phyloP scores from a whole-genome alignment of 1,284 basidiomycete genomes.

The Cryptococcus sp. region DNA sequence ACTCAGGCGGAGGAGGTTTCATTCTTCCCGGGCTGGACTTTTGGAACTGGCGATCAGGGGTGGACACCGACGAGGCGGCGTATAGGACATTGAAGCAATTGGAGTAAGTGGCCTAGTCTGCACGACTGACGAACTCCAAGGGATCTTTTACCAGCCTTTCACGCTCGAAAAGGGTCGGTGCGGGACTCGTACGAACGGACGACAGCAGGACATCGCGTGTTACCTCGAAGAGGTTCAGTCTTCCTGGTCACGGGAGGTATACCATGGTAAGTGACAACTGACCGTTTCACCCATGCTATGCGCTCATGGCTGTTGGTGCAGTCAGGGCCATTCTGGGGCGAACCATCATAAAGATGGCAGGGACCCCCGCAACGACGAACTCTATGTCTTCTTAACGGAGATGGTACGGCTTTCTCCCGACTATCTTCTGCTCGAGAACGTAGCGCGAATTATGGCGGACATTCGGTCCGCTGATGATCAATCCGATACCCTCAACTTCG shows the following conservation, averaged over 20 bases:
- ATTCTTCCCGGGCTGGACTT: slow-evolving; percentile 21
- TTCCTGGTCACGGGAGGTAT: slow-evolving; percentile 30
- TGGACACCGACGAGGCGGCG: slow-evolving; percentile 23
- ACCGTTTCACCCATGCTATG: not conserved
- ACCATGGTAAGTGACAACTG: slow-evolving; percentile 31
- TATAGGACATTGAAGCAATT: slow-evolving; percentile 20
- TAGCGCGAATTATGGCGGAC: slow-evolving; percentile 31
- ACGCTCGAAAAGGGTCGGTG: not conserved
- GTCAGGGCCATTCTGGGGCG: slow-evolving; percentile 37
- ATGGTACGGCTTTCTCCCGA: slow-evolving; percentile 25
- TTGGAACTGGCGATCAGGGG: slow-evolving; percentile 26
- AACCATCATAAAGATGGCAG: slow-evolving; percentile 21
- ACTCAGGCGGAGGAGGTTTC: slow-evolving; percentile 40
- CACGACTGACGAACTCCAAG: not conserved
- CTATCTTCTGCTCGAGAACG: slow-evolving; percentile 40
- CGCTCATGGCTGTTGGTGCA: slow-evolving; percentile 9
- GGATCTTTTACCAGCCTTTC: not conserved
- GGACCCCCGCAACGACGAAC: slow-evolving; percentile 32
- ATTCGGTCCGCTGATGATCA: slow-evolving; percentile 1
- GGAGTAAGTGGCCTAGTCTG: slow-evolving; percentile 1
- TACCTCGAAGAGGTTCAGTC: slow-evolving; percentile 11
- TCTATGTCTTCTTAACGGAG: slow-evolving; percentile 21
- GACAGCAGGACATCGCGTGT: not conserved
- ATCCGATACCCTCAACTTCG: slow-evolving; percentile 17
- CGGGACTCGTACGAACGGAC: not conserved